Evolutionary conservation across 2,329 filamentous ascomycete genomes (phyloP).

Genomic region (Cercospora sp.): DNA sequence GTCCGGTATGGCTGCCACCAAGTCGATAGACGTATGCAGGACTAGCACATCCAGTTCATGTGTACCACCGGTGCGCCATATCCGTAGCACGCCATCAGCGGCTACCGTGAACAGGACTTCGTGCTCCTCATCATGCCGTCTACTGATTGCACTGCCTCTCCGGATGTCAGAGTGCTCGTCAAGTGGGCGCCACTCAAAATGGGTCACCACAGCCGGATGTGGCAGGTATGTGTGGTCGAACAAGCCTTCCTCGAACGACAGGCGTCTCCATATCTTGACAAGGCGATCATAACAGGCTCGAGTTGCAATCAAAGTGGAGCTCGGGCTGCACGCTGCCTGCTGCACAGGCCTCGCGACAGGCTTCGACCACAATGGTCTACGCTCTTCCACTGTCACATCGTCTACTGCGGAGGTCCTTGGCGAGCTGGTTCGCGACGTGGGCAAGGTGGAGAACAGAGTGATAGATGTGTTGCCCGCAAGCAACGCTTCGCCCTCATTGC

Average conservation of each 20-base stretch:
- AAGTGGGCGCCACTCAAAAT: slow-evolving; percentile 79
- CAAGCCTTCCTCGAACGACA: slow-evolving; percentile 80
- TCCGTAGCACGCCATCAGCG: slow-evolving; percentile 72
- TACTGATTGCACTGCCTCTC: slow-evolving; percentile 32
- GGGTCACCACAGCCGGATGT: slow-evolving; percentile 80
- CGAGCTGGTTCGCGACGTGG: slow-evolving; percentile 32
- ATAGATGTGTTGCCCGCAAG: slow-evolving; percentile 68
- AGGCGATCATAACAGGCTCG: slow-evolving; percentile 75
- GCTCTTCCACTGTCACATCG: slow-evolving; percentile 47
- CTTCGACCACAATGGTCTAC: slow-evolving; percentile 67
- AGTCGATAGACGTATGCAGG: slow-evolving; percentile 78
- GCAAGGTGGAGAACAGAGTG: slow-evolving; percentile 64
- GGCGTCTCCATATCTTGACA: slow-evolving; percentile 87
- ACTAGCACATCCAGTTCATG: slow-evolving; percentile 70
- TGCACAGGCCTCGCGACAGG: slow-evolving; percentile 70
- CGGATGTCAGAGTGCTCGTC: slow-evolving; percentile 64
- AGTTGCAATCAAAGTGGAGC: slow-evolving; percentile 83
- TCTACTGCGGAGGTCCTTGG: slow-evolving; percentile 29
- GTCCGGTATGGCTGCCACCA: slow-evolving; percentile 63
- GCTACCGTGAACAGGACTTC: slow-evolving; percentile 91
- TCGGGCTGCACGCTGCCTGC: slow-evolving; percentile 77
- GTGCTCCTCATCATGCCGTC: slow-evolving; percentile 49
- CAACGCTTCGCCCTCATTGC: slow-evolving; percentile 78
- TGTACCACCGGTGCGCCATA: slow-evolving; percentile 79
- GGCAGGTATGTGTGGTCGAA: slow-evolving; percentile 89